phyloP scores from a whole-genome alignment of 805 yeast genomes.

The Kluyveromyces aestuarii region DNA sequence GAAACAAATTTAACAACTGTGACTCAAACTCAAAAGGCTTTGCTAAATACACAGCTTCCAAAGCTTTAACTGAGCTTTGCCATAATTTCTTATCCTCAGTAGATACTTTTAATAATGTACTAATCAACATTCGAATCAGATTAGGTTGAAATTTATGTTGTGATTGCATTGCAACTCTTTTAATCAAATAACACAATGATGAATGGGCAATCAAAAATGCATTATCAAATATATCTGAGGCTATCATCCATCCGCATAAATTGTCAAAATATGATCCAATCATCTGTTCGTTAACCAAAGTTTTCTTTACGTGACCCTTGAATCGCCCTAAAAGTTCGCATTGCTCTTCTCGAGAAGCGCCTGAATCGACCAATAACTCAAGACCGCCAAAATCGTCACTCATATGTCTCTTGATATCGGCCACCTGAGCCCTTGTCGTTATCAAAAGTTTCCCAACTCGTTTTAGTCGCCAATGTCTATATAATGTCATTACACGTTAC shows the following conservation, averaged over 20 bases:
- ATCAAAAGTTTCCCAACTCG: neutral
- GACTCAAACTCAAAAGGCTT: slow-evolving; percentile 11
- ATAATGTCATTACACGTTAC: neutral
- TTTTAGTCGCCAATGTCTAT: neutral
- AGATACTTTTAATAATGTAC: slow-evolving; percentile 3
- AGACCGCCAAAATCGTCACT: slow-evolving; percentile 1
- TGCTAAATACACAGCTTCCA: slow-evolving; percentile 24
- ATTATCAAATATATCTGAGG: neutral
- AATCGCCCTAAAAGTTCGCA: slow-evolving; percentile 16
- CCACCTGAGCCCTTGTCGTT: neutral
- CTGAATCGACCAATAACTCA: neutral
- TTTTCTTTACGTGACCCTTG: slow-evolving; percentile 30
- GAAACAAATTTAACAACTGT: slow-evolving; percentile 4
- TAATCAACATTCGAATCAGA: slow-evolving; percentile 1
- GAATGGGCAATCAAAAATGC: slow-evolving; percentile 28
- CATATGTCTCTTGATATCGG: neutral
- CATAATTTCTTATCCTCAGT: slow-evolving; percentile 20
- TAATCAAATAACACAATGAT: slow-evolving; percentile 36
- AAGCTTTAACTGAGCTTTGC: slow-evolving; percentile 22
- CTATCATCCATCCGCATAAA: slow-evolving; percentile 8
- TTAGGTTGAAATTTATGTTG: slow-evolving; percentile 10
- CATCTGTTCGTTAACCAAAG: slow-evolving; percentile 17
- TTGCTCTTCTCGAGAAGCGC: slow-evolving; percentile 8
- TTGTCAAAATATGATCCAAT: slow-evolving; percentile 20
- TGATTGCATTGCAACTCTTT: slow-evolving; percentile 34